Percentiles rank a stretch among this genome's conserved stretches.
phyloP scores from a whole-genome alignment of 108 stramenopile species.

The Phaeodactylum tricornutum region DNA sequence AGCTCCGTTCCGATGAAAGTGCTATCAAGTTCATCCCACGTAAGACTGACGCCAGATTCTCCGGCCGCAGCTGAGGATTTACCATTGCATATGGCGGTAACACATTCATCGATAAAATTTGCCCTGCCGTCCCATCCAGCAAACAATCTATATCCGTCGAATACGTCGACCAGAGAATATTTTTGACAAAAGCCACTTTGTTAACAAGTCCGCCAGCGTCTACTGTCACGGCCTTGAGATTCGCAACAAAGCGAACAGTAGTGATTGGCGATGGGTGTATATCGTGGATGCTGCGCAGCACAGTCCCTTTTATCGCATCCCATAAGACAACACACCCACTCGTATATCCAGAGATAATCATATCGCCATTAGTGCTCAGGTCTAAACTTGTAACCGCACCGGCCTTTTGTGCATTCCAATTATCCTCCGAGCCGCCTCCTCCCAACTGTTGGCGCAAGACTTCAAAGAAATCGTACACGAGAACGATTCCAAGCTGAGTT shows the following conservation, averaged over 20 bases:
- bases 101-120: conserved; percentile 68
- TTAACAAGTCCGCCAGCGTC: conserved; percentile 85
- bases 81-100: conserved; percentile 31
- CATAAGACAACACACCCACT: conserved; percentile 66
- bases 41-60: not conserved
- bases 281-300: conserved; percentile 38
- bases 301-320: conserved; percentile 66
- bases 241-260: conserved; percentile 39
- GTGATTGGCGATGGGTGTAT: conserved; percentile 50
- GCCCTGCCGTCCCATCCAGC: conserved; percentile 82
- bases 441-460: conserved; percentile 54
- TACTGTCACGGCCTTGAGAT: conserved; percentile 61
- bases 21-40: conserved; percentile 36
- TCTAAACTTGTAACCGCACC: conserved; percentile 74
- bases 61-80: conserved; percentile 1
- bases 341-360: conserved; percentile 61
- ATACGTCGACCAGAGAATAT: conserved; percentile 62
- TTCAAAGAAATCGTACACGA: conserved; percentile 85
- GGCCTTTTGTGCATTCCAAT: conserved; percentile 13
- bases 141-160: conserved; percentile 79
- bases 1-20: conserved; percentile 67
- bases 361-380: conserved; percentile 53
- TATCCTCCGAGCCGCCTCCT: conserved; percentile 1
- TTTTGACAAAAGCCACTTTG: conserved; percentile 62
- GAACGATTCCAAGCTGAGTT: conserved; percentile 58